Conservation (phyloP, 108 stramenopile species). For the Parmales sp. region DNA sequence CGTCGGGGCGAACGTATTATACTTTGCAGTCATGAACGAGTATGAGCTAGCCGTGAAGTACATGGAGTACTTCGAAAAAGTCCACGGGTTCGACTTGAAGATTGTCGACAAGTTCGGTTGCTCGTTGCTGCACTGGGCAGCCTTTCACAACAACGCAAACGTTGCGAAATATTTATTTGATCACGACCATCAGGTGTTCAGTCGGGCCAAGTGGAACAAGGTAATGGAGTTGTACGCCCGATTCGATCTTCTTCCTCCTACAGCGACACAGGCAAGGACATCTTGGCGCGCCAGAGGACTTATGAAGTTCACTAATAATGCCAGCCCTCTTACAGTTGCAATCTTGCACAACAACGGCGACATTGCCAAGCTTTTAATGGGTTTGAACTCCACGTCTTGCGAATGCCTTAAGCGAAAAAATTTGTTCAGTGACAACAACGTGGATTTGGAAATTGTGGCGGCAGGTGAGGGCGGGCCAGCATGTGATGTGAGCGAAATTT, state of each 20-base stretch:
- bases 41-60: background rate
- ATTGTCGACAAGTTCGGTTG: background rate
- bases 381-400: background rate
- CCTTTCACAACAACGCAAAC: background rate
- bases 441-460: background rate
- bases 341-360: constrained; percentile 6
- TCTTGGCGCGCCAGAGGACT: no score
- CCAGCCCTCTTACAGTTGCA: background rate
- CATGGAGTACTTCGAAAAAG: background rate
- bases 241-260: background rate
- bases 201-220: background rate
- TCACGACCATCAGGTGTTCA: background rate
- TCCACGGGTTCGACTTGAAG: background rate
- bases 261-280: no score
- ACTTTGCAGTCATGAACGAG: background rate
- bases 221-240: background rate
- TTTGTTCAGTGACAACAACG: background rate
- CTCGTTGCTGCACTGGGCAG: background rate
- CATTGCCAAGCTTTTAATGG: background rate
- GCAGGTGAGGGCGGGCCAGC: no score
- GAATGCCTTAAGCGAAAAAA: background rate
- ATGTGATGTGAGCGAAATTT: no score
- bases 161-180: background rate
- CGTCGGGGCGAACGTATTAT: background rate
- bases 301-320: background rate